Evolutionary conservation across 2,329 filamentous ascomycete species (phyloP).

Genomic region (Pyrenophora seminiperda): DNA sequence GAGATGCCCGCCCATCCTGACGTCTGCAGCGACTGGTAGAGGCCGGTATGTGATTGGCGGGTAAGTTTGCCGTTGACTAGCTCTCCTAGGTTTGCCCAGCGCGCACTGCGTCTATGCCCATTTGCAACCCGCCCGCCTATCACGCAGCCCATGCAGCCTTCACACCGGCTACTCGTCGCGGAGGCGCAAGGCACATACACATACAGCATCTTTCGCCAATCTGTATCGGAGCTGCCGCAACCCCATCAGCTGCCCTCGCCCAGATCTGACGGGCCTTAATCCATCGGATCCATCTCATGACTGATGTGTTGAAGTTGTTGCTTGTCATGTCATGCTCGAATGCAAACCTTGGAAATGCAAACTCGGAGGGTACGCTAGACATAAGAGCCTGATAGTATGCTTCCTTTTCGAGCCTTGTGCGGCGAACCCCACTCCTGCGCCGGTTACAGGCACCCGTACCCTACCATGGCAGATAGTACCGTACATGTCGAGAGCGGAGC

Average conservation of each 20-base stretch:
- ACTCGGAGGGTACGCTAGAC: slow-evolving; percentile 6
- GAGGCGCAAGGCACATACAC: slow-evolving; percentile 6
- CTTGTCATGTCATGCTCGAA: too few species aligned
- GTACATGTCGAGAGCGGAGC: slow-evolving; percentile 5
- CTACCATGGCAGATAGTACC: too few species aligned
- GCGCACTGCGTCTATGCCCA: neutral
- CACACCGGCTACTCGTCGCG: neutral
- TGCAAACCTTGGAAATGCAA: neutral
- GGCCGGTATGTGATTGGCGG: slow-evolving; percentile 1
- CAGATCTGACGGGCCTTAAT: neutral
- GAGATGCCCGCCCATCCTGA: slow-evolving; percentile 4
- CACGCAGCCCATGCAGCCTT: neutral
- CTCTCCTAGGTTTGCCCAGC: slow-evolving; percentile 1
- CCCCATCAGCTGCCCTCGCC: neutral
- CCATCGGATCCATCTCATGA: neutral
- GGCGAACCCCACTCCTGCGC: neutral
- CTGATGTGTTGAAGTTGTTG: too few species aligned
- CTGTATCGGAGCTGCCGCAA: neutral
- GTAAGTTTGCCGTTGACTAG: neutral
- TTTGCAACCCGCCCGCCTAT: slow-evolving; percentile 3
- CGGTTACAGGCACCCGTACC: slow-evolving; percentile 9
- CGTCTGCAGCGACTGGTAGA: slow-evolving; percentile 1
- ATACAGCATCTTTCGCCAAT: slow-evolving; percentile 15
- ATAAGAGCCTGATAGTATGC: too few species aligned
- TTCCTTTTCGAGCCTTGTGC: slow-evolving; percentile 15